Base-by-base conservation (phyloP, 2,329 filamentous ascomycete species). In the Emergomyces pasteurianus region DNA sequence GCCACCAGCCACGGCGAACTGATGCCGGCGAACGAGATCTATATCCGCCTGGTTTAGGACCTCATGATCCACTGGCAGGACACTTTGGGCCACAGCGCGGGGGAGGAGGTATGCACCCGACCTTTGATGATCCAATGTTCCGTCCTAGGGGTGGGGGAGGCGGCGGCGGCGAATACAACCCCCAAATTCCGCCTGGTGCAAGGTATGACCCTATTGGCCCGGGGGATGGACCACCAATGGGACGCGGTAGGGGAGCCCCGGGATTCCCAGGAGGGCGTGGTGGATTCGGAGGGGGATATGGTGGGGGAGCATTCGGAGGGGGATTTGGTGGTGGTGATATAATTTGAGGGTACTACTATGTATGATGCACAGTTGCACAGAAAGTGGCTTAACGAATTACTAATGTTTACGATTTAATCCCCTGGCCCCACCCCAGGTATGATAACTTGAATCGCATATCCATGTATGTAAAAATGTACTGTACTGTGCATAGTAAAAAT, bases 51-150 rank as follows among this genome's bases (percentile, higher is more conserved):
- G 90, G 90, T 0, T 77, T 99, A 0, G 92, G 91, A 0, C 92
- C 92, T 0, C 80, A 91, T 67, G 92, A 96, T 72, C 91, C 92
- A 14, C 75, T 96, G 2, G 78, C 88, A 38, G 83, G 83, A 4
- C 81, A 83, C 2, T 83, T 90, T 60, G 83, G 85, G 7, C 83
- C 83, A 36, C 80, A 83, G 55, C 77, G 83, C n/a, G 81, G 83
- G 0, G 83, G 84, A 16, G 85, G 87, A 14, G 94, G 94, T 0
- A 99, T 99, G 94, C 89, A 96, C 74, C 94, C 94, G 0, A 95
- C 92, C 0, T 94, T 96, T 71, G 90, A 96, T 67, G 92, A 97
- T 70, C 90, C 90, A 7, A 74, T 96, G 55, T 96, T 96, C 70
- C 81, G 81, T 6, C 87, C 86, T 70, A 81, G 81, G 7, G 87